Conservation (phyloP, 2,329 filamentous ascomycete species). For the Colletotrichum sp. region DNA sequence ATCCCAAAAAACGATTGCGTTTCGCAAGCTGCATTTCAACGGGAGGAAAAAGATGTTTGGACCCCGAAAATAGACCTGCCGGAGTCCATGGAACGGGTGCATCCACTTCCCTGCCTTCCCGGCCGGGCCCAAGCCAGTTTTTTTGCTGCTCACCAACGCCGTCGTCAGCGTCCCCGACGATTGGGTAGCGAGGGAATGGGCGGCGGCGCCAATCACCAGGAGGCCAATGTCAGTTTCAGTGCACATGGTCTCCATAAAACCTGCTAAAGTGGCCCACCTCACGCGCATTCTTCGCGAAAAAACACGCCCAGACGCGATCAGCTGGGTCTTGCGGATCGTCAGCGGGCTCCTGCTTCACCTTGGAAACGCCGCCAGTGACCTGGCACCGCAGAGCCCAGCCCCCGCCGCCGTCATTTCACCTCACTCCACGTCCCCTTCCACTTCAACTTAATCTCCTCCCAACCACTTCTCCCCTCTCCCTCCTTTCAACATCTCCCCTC, state of each 20-base stretch:
- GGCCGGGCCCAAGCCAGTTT: not conserved
- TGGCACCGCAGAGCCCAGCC: not conserved
- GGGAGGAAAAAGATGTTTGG: not conserved
- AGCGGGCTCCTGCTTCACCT: slow-evolving; percentile 1
- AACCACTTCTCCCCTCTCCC: not conserved
- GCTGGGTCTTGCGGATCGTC: not conserved
- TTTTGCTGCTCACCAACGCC: not conserved
- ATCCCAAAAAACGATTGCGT: not conserved
- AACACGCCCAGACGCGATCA: slow-evolving; percentile 17
- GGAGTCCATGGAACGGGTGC: not conserved
- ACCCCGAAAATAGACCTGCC: not conserved
- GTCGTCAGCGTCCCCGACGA: not conserved
- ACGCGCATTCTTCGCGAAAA: slow-evolving; percentile 17
- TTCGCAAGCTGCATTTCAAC: not conserved
- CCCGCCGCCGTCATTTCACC: not conserved
- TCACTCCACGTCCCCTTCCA: not conserved
- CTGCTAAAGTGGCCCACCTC: not conserved
- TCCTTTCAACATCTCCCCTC: not conserved
- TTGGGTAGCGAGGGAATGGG: not conserved
- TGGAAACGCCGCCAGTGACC: slow-evolving; percentile 2
- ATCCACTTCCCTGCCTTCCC: not conserved
- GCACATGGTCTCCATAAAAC: not conserved
- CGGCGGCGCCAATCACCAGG: slow-evolving; percentile 2
- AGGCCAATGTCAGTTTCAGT: slow-evolving; percentile 12
- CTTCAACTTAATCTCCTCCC: slow-evolving; percentile 2